Base-by-base conservation (phyloP, 2,329 filamentous ascomycete genomes). In the Aspergillus jensenii region DNA sequence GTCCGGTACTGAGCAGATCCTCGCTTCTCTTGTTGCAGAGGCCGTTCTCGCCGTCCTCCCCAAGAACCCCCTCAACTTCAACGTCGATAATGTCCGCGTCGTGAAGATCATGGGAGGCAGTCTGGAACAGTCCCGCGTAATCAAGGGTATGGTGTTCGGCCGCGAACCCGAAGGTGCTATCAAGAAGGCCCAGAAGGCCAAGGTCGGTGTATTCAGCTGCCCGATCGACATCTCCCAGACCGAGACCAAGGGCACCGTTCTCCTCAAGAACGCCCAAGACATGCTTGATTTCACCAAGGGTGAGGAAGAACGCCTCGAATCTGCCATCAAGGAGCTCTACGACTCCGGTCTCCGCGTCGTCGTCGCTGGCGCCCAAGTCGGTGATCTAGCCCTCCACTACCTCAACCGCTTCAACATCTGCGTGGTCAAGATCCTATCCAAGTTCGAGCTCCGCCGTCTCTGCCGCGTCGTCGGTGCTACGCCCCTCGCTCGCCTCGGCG, bases 71-170 rank as follows among this genome's bases (percentile, higher is more conserved):
- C 79, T 84, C 74, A 93, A 96, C 80, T 99, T 99, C 85, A 99
- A 97, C 78, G 92, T 99, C 64, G 95, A 99, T 82, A 99, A 99
- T 77, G 89, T 99, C 69, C 90, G 95, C 60, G 96, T 99, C 58
- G 96, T 99, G 69, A 99, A 99, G 85, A 99, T 99, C 71, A 98
- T 99, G 93, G 95, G 95, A 68, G 93, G 95, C 64, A 92, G 90
- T 74, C 81, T 99, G 72, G 91, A 96, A 71, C 93, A 99, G 81
- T 96, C 92, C 76, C 88, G 87, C 65, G 93, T 99, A 14, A 89
- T 99, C 60, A 96, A 90, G 83, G 95, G 95, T 65, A 99, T 99
- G 95, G 96, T 99, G 52, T 98, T 99, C 74, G 89, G 91, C 69
- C 90, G 96, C 73, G 90, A 96, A 78, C 95, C 95, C n/a, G 89